phyloP scores from a whole-genome alignment of 2,329 filamentous ascomycete species.

The Massarina eburnea region DNA sequence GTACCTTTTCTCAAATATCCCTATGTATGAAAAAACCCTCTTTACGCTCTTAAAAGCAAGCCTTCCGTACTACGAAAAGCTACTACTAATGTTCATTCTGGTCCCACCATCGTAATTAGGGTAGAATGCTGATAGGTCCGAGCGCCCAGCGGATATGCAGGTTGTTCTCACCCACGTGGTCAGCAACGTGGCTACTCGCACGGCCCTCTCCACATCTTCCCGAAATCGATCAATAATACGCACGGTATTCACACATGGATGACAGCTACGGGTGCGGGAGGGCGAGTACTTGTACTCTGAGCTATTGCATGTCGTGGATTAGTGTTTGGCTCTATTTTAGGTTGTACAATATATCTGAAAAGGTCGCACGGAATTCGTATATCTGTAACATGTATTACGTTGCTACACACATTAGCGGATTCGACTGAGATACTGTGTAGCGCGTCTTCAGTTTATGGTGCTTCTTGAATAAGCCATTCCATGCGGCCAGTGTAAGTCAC shows the following conservation, averaged over 20 bases:
- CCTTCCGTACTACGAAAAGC: no score
- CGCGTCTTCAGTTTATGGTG: not conserved
- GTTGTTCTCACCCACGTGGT: constrained; percentile 18
- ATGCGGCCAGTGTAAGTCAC: not conserved
- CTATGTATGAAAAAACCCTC: no score
- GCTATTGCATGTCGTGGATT: not conserved
- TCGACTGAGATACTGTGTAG: not conserved
- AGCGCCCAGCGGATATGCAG: constrained; percentile 9
- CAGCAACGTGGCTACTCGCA: constrained; percentile 12
- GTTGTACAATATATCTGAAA: not conserved
- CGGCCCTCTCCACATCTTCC: constrained; percentile 3
- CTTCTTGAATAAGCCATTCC: no score
- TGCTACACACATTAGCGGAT: not conserved
- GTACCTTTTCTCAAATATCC: no score
- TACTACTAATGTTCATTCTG: not conserved
- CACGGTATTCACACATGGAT: constrained; percentile 6
- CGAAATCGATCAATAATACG: constrained; percentile 2
- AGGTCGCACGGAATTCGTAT: not conserved
- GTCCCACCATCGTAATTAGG: no score
- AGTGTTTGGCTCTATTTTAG: not conserved
- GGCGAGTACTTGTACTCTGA: not conserved
- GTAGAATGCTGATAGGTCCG: not conserved
- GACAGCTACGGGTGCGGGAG: not conserved
- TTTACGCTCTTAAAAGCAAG: no score
- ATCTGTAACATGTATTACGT: constrained; percentile 1